A percentile compares a stretch with the other conserved stretches of the same genome.
phyloP scores from a whole-genome alignment of 257 asterid genomes.

The Solanum clarkiae region DNA sequence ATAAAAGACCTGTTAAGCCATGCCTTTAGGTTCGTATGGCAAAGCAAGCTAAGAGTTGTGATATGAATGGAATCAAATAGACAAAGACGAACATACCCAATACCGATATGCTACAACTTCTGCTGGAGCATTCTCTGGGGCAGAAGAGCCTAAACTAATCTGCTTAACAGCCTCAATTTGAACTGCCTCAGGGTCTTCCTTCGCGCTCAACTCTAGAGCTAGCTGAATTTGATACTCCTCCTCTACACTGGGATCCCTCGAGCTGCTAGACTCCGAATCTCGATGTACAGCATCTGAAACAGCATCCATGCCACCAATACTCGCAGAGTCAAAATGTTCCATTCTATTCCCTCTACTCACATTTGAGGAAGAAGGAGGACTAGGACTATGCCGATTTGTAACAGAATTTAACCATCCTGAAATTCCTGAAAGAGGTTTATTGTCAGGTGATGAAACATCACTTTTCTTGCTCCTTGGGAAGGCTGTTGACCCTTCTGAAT shows the following conservation, averaged over 20 bases:
- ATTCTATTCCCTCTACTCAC: constrained; percentile 31
- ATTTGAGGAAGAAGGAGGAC: constrained; percentile 65
- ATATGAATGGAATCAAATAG: background rate
- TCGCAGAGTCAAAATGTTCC: constrained; percentile 66
- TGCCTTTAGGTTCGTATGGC: background rate
- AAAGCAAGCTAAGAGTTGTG: background rate
- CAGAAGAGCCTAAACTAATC: constrained; percentile 83
- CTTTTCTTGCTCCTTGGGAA: constrained; percentile 43
- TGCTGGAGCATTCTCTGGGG: constrained; percentile 67
- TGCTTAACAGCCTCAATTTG: constrained; percentile 98
- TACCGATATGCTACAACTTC: constrained; percentile 79
- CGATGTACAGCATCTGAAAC: constrained; percentile 48
- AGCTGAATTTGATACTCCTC: constrained; percentile 90
- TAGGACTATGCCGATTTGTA: constrained; percentile 51
- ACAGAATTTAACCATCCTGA: constrained; percentile 96
- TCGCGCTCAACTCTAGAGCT: constrained; percentile 91
- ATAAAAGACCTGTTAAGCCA: background rate
- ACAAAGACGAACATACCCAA: constrained; percentile 48
- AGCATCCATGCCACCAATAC: constrained; percentile 59
- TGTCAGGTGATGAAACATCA: constrained; percentile 48
- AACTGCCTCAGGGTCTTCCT: constrained; percentile 97
- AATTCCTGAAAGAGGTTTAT: constrained; percentile 61
- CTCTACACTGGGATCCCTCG: constrained; percentile 78
- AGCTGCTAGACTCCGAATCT: constrained; percentile 50
- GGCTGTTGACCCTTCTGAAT: constrained; percentile 59